Conservation (phyloP, 2,329 filamentous ascomycete species). For the Neofusicoccum kwambonambiense region DNA sequence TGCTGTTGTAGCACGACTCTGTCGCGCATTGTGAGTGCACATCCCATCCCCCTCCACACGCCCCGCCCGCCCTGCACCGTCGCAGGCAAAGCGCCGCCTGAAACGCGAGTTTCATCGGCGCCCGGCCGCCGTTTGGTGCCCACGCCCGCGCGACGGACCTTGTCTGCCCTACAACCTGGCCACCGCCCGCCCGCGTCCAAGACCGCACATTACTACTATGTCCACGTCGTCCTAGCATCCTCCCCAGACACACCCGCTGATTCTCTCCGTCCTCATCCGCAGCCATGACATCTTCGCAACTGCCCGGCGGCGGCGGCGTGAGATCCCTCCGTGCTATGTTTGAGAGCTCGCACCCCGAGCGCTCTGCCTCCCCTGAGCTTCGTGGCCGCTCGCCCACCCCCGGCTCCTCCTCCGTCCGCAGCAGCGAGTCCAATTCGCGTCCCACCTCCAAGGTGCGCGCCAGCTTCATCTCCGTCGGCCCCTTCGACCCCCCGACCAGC, state of each 20-base stretch:
- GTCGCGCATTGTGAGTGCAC: slow-evolving; percentile 9
- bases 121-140: slow-evolving; percentile 12
- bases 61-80: background rate
- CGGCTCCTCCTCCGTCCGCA: slow-evolving; percentile 22
- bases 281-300: slow-evolving; percentile 47
- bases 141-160: background rate
- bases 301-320: slow-evolving; percentile 43
- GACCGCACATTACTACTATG: background rate
- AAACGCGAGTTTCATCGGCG: slow-evolving; percentile 17
- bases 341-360: slow-evolving; percentile 39
- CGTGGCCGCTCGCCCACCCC: slow-evolving; percentile 46
- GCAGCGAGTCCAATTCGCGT: slow-evolving; percentile 30
- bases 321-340: slow-evolving; percentile 51
- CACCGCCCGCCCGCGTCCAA: slow-evolving; percentile 1
- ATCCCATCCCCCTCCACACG: background rate
- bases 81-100: slow-evolving; percentile 6
- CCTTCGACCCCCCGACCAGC: slow-evolving; percentile 23
- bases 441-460: slow-evolving; percentile 47
- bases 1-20: background rate
- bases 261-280: slow-evolving; percentile 20
- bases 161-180: slow-evolving; percentile 9
- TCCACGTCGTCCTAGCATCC: background rate
- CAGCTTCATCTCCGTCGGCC: slow-evolving; percentile 49
- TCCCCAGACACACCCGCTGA: slow-evolving; percentile 5
- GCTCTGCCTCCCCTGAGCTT: slow-evolving; percentile 36